Evolutionary conservation across 2,329 filamentous ascomycete species (phyloP), one percentile per base, ranked within the genome.

Genomic region (Phialophora macrospora): DNA sequence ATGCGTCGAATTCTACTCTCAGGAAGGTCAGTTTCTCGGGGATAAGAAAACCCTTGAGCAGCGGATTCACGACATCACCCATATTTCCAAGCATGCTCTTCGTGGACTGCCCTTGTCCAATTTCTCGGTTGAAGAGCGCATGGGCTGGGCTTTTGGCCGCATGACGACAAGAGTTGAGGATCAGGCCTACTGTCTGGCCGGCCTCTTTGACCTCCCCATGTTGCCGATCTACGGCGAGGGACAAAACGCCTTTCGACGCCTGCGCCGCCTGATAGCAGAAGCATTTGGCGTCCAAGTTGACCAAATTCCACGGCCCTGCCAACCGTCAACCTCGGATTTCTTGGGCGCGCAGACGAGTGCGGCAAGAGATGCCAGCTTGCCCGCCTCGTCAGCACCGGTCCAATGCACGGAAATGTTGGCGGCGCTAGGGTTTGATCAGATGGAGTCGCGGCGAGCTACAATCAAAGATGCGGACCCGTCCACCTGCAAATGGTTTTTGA

Each of bases 401-500:
- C 67, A 62, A 49, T 65, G 63, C 49, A 62, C 61, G 61, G 41
- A 14, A n/a, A 60, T 75, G 4, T 61, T 78, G 14, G 64, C 74
- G 0, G 76, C 74, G 0, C 60, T 81, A 4, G 66, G n/a, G 4
- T 82, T 82, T 65, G 72, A 77, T 1, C 74, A 79, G 59, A 78
- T 82, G 44, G 44, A 48, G 2, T 48, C 17, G 2, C 44, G 44
- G 6, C 44, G 44, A 48, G 17, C 44, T 2, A 48, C 44, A 11
- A 48, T 48, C 44, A 48, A 20, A 48, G 20, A 48, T 48, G 44
- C 44, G 2, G 44, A 48, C 44, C 20, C 17, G 2, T n/a, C 44
- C 6, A 48, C 44, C 9, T 48, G 44, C 44, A n/a, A 48, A 22
- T 48, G 44, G 44, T 22, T 48, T 9, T 48, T 48, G 17, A n/a